Evolutionary conservation across 2,329 filamentous ascomycete species (phyloP).

Genomic region (Aspergillus tanneri): DNA sequence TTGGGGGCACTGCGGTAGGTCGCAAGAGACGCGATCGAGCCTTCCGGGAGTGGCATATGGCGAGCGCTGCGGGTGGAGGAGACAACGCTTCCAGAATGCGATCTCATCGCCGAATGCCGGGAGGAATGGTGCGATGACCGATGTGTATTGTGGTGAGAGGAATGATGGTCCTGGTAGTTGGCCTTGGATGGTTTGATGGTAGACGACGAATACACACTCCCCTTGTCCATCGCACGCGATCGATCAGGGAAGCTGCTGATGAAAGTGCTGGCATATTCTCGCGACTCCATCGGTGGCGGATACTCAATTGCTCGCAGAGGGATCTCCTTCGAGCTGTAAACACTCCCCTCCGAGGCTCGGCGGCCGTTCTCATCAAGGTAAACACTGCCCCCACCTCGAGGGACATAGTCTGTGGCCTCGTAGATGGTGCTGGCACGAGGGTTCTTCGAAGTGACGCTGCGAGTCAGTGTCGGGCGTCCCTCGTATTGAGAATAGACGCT

Average conservation of each 20-base stretch:
- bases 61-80: conserved; percentile 38
- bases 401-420: conserved; percentile 38
- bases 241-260: conserved; percentile 44
- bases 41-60: conserved; percentile 37
- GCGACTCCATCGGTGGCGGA: conserved; percentile 28
- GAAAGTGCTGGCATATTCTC: conserved; percentile 39
- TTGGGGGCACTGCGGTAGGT: conserved; percentile 27
- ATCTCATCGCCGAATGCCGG: conserved; percentile 23
- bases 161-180: conserved; percentile 26
- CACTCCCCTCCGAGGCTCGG: conserved; percentile 39
- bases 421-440: conserved; percentile 44
- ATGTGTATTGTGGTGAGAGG: conserved; percentile 20
- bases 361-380: conserved; percentile 33
- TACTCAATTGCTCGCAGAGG: conserved; percentile 45
- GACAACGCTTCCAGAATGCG: conserved; percentile 25
- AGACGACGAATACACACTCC: conserved; percentile 37
- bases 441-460: conserved; percentile 41
- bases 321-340: conserved; percentile 36
- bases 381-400: conserved; percentile 18
- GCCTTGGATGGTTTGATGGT: conserved; percentile 37
- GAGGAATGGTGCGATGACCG: conserved; percentile 25
- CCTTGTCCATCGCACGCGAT: conserved; percentile 28
- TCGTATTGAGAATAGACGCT: conserved; percentile 31
- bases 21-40: conserved; percentile 26
- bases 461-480: conserved; percentile 32